Base-by-base conservation (phyloP, 2,329 filamentous ascomycete species). In the Onygena corvina region DNA sequence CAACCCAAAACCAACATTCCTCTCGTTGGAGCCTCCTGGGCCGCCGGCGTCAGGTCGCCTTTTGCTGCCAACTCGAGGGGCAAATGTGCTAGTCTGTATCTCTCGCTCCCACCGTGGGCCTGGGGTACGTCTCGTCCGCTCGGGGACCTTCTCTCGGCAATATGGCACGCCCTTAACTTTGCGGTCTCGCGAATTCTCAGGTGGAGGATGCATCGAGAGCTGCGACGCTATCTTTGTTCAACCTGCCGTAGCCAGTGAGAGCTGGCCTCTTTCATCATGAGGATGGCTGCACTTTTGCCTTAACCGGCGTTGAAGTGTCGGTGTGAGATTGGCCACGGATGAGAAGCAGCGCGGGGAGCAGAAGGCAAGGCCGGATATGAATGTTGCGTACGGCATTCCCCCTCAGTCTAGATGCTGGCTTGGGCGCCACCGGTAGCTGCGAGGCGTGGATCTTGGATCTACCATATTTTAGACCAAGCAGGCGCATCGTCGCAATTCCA, bases 1-100 rank as follows among this genome's bases (percentile, higher is more conserved):
- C 36, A 40, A 40, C 36, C 36, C 36, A 40, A 40, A 40, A 40
- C 36, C 36, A 40, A 38, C 18, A n/a, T 40, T n/a, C n/a, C n/a
- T n/a, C n/a, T n/a, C n/a, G n/a, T n/a, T 40, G 21, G 36, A 40
- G 36, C 36, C 36, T 40, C 36, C 36, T 40, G 21, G 36, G 36
- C 16, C 20, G 11, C 20, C 25, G 36, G 2, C 11, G 18, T 40
- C 20, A n/a, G n/a, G 36, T 33, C 30, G 11, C 5, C 7, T 33
- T 33, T 12, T n/a, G n/a, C 27, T 29, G 27, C 5, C 27, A 12
- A 9, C 30, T n/a, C 30, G 12, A n/a, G 16, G 36, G 36, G 11
- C 12, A 40, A 40, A 40, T n/a, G n/a, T n/a, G n/a, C n/a, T n/a
- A n/a, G n/a, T n/a, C n/a, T n/a, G n/a, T n/a, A n/a, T n/a, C n/a